A percentile compares a stretch with the other conserved stretches of the same genome.
Conservation (phyloP, 805 yeast species). For the Cyberlindnera subsufficiens region DNA sequence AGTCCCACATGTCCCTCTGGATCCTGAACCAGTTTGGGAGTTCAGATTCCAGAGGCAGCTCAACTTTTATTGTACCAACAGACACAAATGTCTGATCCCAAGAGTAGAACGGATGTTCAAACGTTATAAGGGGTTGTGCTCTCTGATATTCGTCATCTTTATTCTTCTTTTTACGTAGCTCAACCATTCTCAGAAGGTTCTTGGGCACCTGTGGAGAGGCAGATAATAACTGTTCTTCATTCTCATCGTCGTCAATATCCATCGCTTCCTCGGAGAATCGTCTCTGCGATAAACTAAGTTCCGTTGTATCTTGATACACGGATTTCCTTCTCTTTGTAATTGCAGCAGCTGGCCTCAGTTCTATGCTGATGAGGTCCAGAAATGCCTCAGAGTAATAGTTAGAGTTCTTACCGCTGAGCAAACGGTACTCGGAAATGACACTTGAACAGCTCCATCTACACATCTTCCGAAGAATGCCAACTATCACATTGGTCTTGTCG, state of each 20-base stretch:
- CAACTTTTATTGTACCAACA: constrained; percentile 19
- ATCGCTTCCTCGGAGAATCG: constrained; percentile 11
- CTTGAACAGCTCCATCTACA: constrained; percentile 89
- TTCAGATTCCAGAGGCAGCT: constrained; percentile 49
- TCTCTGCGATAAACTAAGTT: neutral
- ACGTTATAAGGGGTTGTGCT: neutral
- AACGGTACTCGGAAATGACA: constrained; percentile 77
- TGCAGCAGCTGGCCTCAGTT: constrained; percentile 25
- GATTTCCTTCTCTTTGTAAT: constrained; percentile 20
- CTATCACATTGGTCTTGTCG: constrained; percentile 73
- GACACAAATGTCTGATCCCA: constrained; percentile 13
- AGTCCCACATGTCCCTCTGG: constrained; percentile 66
- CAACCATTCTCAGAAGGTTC: constrained; percentile 50
- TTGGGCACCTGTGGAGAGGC: constrained; percentile 70
- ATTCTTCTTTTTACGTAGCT: constrained; percentile 31
- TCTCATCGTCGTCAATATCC: constrained; percentile 18
- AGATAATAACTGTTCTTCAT: constrained; percentile 31
- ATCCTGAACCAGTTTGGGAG: constrained; percentile 74
- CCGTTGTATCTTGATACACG: neutral
- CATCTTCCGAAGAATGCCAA: constrained; percentile 75
- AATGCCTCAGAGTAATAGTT: constrained; percentile 80
- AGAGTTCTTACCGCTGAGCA: constrained; percentile 64
- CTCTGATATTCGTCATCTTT: constrained; percentile 13
- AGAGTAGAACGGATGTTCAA: constrained; percentile 14
- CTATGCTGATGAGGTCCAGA: constrained; percentile 63